Conservation (phyloP, 495 filamentous ascomycete species). For the Penicillium cinerascens region DNA sequence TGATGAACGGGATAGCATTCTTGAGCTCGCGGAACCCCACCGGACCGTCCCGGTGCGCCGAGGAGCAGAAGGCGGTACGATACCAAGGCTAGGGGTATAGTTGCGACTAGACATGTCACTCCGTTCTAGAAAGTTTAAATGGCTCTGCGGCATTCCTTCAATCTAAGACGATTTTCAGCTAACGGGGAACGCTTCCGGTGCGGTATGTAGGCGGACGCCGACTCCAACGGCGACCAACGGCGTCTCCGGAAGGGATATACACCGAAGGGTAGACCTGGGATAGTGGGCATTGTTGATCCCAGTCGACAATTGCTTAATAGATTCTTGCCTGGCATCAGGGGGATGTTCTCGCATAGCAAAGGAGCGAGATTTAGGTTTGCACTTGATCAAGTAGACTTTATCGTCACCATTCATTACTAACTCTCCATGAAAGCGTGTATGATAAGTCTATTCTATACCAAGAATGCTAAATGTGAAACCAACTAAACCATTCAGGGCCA, state of each 20-base stretch:
- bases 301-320: too few species aligned
- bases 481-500: not conserved
- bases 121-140: not conserved
- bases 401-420: not conserved
- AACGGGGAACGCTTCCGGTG: not conserved
- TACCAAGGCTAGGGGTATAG: not conserved
- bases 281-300: not conserved
- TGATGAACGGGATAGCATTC: constrained; percentile 2
- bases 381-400: not conserved
- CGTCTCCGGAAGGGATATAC: not conserved
- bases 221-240: not conserved
- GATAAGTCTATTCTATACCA: not conserved
- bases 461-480: not conserved
- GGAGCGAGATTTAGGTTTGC: too few species aligned
- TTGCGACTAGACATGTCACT: not conserved
- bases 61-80: not conserved
- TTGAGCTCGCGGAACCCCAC: constrained; percentile 2
- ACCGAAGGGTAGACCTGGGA: not conserved
- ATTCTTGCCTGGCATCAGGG: too few species aligned
- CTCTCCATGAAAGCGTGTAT: not conserved
- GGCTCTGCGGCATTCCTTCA: constrained; percentile 1
- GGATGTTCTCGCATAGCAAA: too few species aligned
- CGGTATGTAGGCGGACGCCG: not conserved
- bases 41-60: not conserved
- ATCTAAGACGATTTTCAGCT: not conserved